A percentile compares a stretch with the other conserved stretches of the same genome.
Conservation (phyloP, 371 early-diverging fungal genomes). For the Mucor velutinosus region DNA sequence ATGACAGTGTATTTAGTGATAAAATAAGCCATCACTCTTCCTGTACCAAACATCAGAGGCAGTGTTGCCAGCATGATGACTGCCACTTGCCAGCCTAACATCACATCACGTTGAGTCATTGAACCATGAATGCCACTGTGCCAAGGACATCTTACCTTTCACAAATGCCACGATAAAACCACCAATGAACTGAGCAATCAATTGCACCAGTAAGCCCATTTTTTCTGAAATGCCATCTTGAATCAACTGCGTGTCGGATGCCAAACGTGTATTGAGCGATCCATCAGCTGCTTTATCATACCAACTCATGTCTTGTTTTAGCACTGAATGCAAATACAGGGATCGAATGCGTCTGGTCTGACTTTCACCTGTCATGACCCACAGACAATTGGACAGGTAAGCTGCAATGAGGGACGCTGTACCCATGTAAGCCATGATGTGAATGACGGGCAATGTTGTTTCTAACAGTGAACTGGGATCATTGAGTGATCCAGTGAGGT, state of each 20-base stretch:
- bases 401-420: conserved; percentile 35
- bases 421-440: conserved; percentile 46
- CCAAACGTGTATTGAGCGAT: conserved; percentile 70
- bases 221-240: conserved; percentile 89
- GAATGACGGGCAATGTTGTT: conserved; percentile 29
- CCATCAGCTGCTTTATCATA: conserved; percentile 73
- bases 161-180: conserved; percentile 62
- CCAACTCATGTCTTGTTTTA: conserved; percentile 88
- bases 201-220: conserved; percentile 68
- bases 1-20: conserved; percentile 53
- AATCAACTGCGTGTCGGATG: conserved; percentile 72
- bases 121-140: no score
- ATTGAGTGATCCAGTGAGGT: conserved; percentile 7
- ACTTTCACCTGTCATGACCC: conserved; percentile 40
- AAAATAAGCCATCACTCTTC: conserved; percentile 67
- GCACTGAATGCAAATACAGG: conserved; percentile 64
- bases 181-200: conserved; percentile 34
- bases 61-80: conserved; percentile 71
- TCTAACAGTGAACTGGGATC: conserved; percentile 13
- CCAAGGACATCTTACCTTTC: conserved; percentile 34
- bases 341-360: conserved; percentile 40
- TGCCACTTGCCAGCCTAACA: conserved; percentile 71
- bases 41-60: conserved; percentile 58
- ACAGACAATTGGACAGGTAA: conserved; percentile 37
- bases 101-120: neutral